Evolutionary conservation across 2,329 filamentous ascomycete genomes (phyloP).

Genomic region (Fusarium veterinarium): DNA sequence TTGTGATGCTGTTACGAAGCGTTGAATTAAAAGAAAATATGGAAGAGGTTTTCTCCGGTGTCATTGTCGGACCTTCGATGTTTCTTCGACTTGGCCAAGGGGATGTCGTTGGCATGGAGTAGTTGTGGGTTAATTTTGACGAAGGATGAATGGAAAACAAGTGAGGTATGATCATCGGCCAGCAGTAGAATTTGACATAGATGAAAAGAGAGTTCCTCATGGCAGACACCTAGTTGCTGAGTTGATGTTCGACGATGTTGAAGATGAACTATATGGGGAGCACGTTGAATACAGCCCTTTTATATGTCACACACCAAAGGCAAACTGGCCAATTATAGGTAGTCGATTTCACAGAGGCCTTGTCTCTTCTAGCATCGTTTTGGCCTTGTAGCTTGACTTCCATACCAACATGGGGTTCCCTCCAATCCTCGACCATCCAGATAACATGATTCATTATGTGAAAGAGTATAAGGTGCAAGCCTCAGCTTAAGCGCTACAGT

Average conservation of each 20-base stretch:
- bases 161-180: neutral
- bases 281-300: neutral
- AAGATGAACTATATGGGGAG: accelerated
- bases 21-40: constrained; percentile 4
- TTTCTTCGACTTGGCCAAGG: neutral
- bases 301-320: neutral
- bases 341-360: accelerated
- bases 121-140: neutral
- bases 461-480: neutral
- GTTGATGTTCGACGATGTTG: neutral
- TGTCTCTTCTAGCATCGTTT: neutral
- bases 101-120: neutral
- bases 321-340: accelerated
- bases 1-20: constrained; percentile 19
- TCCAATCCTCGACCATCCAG: accelerated
- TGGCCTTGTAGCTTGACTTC: neutral
- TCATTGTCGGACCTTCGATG: neutral
- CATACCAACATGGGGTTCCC: neutral
- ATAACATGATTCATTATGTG: neutral
- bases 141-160: neutral
- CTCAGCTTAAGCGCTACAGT: constrained; percentile 58
- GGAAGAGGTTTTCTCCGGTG: neutral
- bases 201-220: neutral
- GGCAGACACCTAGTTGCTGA: neutral
- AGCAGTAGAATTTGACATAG: neutral